Percentiles rank a stretch among this genome's conserved stretches.
These are phyloP conservation scores for Bolboschoenoplectus hybrid DNA, from an alignment of 202 grass and related monocot species.

Conservation along the genomic window DNA sequence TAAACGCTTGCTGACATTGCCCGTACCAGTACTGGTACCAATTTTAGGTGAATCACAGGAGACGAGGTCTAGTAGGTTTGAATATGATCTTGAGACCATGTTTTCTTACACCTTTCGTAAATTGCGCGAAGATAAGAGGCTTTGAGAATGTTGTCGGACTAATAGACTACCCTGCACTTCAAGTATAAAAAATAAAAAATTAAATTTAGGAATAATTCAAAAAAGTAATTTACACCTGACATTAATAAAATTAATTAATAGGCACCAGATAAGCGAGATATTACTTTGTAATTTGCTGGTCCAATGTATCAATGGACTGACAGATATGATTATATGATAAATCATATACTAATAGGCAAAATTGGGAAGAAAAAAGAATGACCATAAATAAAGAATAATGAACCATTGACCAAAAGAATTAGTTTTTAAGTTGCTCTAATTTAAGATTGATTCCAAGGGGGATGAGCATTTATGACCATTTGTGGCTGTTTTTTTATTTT, in stretches of 20 bases:
- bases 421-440: conserved; percentile 7
- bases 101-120: background rate
- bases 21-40: conserved; percentile 10
- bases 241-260: background rate
- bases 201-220: conserved; percentile 10
- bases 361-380: background rate
- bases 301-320: background rate
- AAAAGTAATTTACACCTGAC: background rate
- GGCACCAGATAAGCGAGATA: background rate
- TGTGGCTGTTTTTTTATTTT: background rate
- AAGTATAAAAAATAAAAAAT: background rate
- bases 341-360: conserved; percentile 11
- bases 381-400: background rate
- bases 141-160: background rate
- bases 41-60: conserved; percentile 41
- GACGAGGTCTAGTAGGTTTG: conserved; percentile 56
- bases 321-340: background rate
- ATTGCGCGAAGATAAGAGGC: background rate
- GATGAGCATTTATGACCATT: background rate
- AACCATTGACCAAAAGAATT: background rate
- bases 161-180: background rate
- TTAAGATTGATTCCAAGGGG: background rate
- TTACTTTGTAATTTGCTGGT: conserved; percentile 4
- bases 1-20: conserved; percentile 42
- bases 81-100: conserved; percentile 61